Evolutionary conservation across 331 rosid species (phyloP), one percentile per base, ranked within the genome.

Genomic region (Quercus tomentella): DNA sequence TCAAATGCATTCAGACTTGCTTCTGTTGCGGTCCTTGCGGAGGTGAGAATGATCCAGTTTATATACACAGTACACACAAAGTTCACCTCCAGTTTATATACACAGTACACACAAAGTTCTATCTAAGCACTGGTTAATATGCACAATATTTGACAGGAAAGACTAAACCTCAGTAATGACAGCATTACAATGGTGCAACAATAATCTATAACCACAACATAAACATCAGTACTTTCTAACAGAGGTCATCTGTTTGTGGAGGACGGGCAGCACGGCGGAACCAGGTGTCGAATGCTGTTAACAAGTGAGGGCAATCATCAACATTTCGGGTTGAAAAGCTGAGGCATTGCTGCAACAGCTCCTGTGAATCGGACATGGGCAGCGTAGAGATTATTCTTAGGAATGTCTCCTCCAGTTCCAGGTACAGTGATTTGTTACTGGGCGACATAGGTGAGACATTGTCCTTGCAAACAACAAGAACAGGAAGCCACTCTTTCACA

Each of bases 281-380:
- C 99, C 99, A 95, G 74, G 94, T 95, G 81, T 95, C 86, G 88
- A 95, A 95, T 2, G 98, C 99, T 2, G 78, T 84, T 30, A 93
- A 86, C 85, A 95, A 82, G 88, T 95, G 99, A 56, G 93, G 92
- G 75, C 98, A 95, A 35, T 95, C 99, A 26, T 95, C 99, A 12
- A 90, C 92, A 70, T 89, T 88, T 75, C 97, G 84, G 45, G 94
- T 90, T 5, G 93, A 92, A 82, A 93, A 93, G 89, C 91, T 87
- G 76, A 95, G 97, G 81, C 98, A 95, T 76, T 81, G 89, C 86
- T 83, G 96, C 88, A 95, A 78, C 84, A 95, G 62, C 77, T 93
- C 96, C 72, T 89, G 98, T 60, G 99, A 87, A 86, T 95, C 99
- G 4, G 92, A 83, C 94, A 95, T 84, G 76, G 99, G 97, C 81